A percentile compares a stretch with the other conserved stretches of the same genome.
phyloP scores from a whole-genome alignment of 2,329 filamentous ascomycete genomes.

The Diaporthe sp. region DNA sequence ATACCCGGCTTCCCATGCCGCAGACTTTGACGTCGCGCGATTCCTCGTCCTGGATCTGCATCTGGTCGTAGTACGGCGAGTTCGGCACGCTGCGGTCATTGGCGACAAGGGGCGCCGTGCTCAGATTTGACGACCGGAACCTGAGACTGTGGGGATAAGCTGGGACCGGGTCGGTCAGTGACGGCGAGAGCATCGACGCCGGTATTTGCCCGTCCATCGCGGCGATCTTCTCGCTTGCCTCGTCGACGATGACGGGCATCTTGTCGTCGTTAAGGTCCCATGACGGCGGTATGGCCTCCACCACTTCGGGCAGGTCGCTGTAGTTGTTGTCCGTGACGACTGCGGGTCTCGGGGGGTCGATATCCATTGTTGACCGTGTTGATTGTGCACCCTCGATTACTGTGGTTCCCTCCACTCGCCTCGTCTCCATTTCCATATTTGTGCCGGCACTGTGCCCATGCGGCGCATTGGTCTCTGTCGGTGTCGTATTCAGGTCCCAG shows the following conservation, averaged over 20 bases:
- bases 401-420: constrained; percentile 27
- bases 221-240: constrained; percentile 25
- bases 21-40: constrained; percentile 16
- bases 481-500: constrained; percentile 23
- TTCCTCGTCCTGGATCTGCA: constrained; percentile 4
- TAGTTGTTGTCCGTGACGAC: constrained; percentile 21
- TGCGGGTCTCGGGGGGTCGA: constrained; percentile 29
- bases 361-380: not conserved
- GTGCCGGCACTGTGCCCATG: constrained; percentile 2
- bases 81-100: not conserved
- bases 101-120: constrained; percentile 11
- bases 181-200: constrained; percentile 23
- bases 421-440: not conserved
- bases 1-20: constrained; percentile 28
- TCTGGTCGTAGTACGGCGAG: constrained; percentile 10
- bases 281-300: constrained; percentile 15
- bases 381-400: not conserved
- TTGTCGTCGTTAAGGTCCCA: constrained; percentile 26
- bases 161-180: constrained; percentile 28
- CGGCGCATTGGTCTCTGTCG: constrained; percentile 12
- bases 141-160: constrained; percentile 22
- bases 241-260: constrained; percentile 25
- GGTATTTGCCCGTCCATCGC: constrained; percentile 7
- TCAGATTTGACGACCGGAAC: constrained; percentile 9
- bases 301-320: constrained; percentile 34